Conservation (phyloP, 2,329 filamentous ascomycete genomes). For the Penicillium sp. region DNA sequence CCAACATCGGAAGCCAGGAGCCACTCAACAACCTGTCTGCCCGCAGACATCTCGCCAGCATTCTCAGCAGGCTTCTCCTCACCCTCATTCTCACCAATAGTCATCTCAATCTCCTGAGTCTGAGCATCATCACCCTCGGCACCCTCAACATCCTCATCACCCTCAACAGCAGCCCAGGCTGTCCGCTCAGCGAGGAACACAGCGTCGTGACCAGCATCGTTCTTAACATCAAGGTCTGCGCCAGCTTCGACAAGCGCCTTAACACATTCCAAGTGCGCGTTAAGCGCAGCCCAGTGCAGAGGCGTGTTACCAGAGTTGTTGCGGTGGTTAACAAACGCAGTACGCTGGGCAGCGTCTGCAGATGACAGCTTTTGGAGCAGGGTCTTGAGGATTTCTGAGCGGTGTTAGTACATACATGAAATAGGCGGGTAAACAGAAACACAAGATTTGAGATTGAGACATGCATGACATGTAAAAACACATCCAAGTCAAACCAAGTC, state of each 20-base stretch:
- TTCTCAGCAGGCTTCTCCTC: conserved; percentile 16
- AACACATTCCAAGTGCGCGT: conserved; percentile 79
- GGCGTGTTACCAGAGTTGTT: conserved; percentile 88
- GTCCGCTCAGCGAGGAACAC: conserved; percentile 72
- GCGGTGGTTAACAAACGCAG: conserved; percentile 48
- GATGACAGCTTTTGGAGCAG: conserved; percentile 46
- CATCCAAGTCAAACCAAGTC: neutral
- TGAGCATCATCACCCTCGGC: conserved; percentile 20
- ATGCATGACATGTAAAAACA: neutral
- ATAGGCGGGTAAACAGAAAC: no score
- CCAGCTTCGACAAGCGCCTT: conserved; percentile 74
- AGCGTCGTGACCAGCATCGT: conserved; percentile 79
- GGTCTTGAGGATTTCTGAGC: conserved; percentile 49
- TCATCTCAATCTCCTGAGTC: conserved; percentile 28
- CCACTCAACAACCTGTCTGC: conserved; percentile 45
- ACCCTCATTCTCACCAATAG: conserved; percentile 23
- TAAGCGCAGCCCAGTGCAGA: conserved; percentile 89
- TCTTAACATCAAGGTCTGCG: conserved; percentile 74
- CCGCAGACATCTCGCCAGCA: conserved; percentile 34
- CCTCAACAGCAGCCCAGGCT: conserved; percentile 63
- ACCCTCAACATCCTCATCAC: conserved; percentile 18
- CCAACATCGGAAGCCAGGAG: conserved; percentile 41
- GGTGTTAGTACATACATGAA: neutral
- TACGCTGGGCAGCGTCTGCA: conserved; percentile 21
- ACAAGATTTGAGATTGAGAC: neutral